These are phyloP conservation scores for Ophiostoma pallidulum DNA, from an alignment of 2,329 filamentous ascomycete genomes.

Conservation along the genomic window DNA sequence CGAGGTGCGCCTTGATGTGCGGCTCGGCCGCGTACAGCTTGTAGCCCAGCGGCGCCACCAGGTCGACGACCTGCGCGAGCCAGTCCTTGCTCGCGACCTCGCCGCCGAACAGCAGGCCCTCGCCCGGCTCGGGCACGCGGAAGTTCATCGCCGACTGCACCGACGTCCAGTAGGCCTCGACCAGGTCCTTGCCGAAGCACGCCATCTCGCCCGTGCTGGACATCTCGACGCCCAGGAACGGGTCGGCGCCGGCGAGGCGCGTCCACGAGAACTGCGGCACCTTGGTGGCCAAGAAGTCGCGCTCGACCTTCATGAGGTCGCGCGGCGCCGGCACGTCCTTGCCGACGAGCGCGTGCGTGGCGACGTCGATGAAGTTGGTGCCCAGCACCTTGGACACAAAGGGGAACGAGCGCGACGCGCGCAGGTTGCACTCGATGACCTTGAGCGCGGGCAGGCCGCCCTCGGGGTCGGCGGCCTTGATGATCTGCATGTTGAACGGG, in stretches of 20 bases:
- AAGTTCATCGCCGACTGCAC: slow-evolving; percentile 99
- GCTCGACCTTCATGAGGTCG: slow-evolving; percentile 82
- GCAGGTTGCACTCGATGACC: slow-evolving; percentile 97
- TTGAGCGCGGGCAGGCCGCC: slow-evolving; percentile 78
- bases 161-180: slow-evolving; percentile 97
- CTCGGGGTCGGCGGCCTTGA: slow-evolving; percentile 90
- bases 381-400: slow-evolving; percentile 99
- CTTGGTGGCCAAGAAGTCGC: slow-evolving; percentile 92
- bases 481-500: slow-evolving; percentile 99
- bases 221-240: slow-evolving; percentile 98
- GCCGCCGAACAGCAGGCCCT: slow-evolving; percentile 91
- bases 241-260: slow-evolving; percentile 90
- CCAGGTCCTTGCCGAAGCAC: slow-evolving; percentile 90
- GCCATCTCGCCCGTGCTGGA: slow-evolving; percentile 94
- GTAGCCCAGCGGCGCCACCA: slow-evolving; percentile 81
- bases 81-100: slow-evolving; percentile 51
- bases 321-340: slow-evolving; percentile 67
- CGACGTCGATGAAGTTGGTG: slow-evolving; percentile 91
- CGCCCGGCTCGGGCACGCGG: slow-evolving; percentile 86
- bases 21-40: slow-evolving; percentile 82
- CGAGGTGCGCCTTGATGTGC: slow-evolving; percentile 74
- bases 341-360: slow-evolving; percentile 83
- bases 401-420: slow-evolving; percentile 91
- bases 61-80: slow-evolving; percentile 70
- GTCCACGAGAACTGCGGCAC: slow-evolving; percentile 99